A percentile compares a stretch with the other conserved stretches of the same genome.
These are phyloP conservation scores for Colletotrichum euphorbiae DNA, from an alignment of 2,329 filamentous ascomycete genomes.

Conservation along the genomic window DNA sequence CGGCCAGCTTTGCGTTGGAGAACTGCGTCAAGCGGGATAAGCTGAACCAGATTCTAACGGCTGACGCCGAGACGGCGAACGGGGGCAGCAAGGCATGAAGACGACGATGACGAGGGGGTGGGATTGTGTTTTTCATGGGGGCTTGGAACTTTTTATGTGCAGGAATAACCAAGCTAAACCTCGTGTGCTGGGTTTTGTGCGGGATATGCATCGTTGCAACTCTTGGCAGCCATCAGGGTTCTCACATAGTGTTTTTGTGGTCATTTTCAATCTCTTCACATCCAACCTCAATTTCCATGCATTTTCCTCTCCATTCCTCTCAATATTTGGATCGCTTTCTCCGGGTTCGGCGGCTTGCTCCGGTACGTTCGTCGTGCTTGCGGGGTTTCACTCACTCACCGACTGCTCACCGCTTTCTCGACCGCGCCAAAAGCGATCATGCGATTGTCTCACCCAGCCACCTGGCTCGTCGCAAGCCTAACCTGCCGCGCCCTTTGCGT, in stretches of 20 bases:
- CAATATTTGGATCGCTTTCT: not conserved
- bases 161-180: conserved; percentile 3
- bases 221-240: conserved; percentile 40
- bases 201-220: conserved; percentile 1
- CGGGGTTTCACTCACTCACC: not conserved
- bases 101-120: not conserved
- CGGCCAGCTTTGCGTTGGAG: conserved; percentile 63
- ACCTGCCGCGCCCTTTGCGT: not conserved
- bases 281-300: not conserved
- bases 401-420: not conserved
- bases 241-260: conserved; percentile 5
- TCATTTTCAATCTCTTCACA: not conserved
- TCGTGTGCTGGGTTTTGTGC: not conserved
- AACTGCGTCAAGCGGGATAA: conserved; percentile 63
- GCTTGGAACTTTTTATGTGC: not conserved
- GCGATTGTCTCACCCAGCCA: conserved; percentile 2
- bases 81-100: not conserved
- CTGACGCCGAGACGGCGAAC: conserved; percentile 49
- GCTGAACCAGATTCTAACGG: conserved; percentile 62
- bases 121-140: not conserved
- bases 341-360: not conserved
- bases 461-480: not conserved
- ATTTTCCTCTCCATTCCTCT: too few species aligned
- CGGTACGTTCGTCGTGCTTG: not conserved
- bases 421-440: not conserved